Evolutionary conservation across 345 rosid genomes (phyloP), one percentile per base, ranked within the genome.

Genomic region (Moricandia arvensis): DNA sequence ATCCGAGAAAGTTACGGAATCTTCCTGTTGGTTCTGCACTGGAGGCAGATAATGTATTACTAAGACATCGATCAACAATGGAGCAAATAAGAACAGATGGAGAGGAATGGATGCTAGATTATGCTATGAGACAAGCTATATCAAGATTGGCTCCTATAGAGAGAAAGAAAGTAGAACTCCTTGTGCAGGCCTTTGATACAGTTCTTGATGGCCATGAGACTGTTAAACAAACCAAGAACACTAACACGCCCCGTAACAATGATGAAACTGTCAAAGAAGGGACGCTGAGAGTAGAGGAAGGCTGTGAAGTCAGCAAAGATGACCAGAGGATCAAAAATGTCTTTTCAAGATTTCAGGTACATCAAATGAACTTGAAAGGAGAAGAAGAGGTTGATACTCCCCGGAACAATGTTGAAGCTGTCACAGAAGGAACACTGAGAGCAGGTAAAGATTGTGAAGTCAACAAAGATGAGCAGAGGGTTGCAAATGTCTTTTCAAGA

Each of bases 51-150:
- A 89, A 84, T 61, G 85, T 92, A 65, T 65, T 55, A 45, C 78
- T 92, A 53, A 88, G 90, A 84, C 89, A 78, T 68, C 92, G 73
- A 76, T 74, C 66, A 13, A 37, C 54, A 57, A 80, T 75, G 74
- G 97, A 84, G 72, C 82, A 84, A 80, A 86, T 83, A 79, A 83
- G 75, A 54, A 75, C 82, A 24, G 90, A 89, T 33, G 93, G 86
- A 27, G 91, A 92, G 54, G 91, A 90, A 81, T 81, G 90, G 93
- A 92, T 92, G 98, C 96, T 95, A 3, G 99, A 95, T 80, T 80
- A 84, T 75, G 90, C 98, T 62, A 84, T 95, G 57, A 87, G 76
- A 67, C 86, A 87, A 77, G 99, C 89, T 70, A 82, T 92, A 70
- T 85, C 97, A 70, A 82, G 82, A 64, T 83, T 95, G 38, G 93